These are phyloP conservation scores for Ceratocystis smalleyi DNA, from an alignment of 2,329 filamentous ascomycete genomes.

Conservation along the genomic window DNA sequence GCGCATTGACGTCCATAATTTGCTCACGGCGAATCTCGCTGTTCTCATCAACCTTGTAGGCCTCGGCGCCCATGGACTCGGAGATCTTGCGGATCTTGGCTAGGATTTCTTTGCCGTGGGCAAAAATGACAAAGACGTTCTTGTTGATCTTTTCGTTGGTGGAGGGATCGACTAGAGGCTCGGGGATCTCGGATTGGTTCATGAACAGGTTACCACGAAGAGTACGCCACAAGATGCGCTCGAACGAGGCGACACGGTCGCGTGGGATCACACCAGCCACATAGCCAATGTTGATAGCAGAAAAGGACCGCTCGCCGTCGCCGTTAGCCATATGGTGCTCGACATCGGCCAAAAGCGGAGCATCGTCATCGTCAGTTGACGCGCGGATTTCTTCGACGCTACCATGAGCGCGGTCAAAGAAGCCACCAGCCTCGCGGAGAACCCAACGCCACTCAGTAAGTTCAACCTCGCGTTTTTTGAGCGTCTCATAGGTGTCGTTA, in stretches of 20 bases:
- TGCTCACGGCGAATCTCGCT: conserved; percentile 88
- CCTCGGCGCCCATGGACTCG: conserved; percentile 85
- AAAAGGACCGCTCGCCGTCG: conserved; percentile 73
- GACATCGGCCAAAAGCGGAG: conserved; percentile 80
- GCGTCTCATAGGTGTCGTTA: conserved; percentile 95
- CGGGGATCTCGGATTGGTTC: conserved; percentile 97
- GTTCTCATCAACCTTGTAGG: conserved; percentile 97
- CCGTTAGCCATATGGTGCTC: conserved; percentile 52
- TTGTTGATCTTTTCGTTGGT: conserved; percentile 88
- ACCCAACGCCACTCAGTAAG: conserved; percentile 98
- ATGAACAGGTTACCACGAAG: conserved; percentile 97
- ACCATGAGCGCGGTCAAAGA: conserved; percentile 91
- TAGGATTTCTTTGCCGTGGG: conserved; percentile 94
- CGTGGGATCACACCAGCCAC: conserved; percentile 90
- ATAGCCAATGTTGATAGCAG: conserved; percentile 97
- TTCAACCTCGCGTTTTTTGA: conserved; percentile 96
- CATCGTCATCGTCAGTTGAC: conserved; percentile 80
- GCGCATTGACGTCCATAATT: conserved; percentile 91
- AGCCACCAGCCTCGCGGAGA: conserved; percentile 83
- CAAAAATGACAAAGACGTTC: conserved; percentile 99
- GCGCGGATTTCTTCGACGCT: conserved; percentile 93
- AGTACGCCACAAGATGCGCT: conserved; percentile 93
- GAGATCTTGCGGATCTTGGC: conserved; percentile 99
- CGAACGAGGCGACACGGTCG: conserved; percentile 85
- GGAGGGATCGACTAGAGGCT: conserved; percentile 77